These are phyloP conservation scores for Circinella minor DNA, from an alignment of 371 early-diverging fungal genomes.

Conservation along the genomic window DNA sequence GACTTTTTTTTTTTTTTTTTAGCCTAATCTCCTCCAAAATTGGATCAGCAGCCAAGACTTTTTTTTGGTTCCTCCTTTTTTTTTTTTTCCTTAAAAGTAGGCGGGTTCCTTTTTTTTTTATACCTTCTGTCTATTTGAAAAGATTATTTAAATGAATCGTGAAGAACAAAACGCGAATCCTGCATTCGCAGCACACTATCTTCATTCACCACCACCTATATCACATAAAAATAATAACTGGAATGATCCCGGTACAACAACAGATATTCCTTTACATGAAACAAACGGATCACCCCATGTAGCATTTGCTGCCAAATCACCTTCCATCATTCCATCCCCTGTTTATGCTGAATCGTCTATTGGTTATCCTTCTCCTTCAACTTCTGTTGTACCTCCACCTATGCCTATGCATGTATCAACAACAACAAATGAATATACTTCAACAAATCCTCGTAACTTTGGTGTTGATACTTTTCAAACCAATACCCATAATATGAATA, in stretches of 20 bases:
- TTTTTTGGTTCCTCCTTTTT: too few species aligned
- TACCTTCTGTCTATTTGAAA: background rate
- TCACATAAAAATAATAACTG: slow-evolving; percentile 14
- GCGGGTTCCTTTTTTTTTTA: background rate
- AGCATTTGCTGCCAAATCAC: slow-evolving; percentile 27
- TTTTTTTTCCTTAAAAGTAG: too few species aligned
- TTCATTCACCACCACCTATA: slow-evolving; percentile 22
- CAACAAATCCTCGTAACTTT: slow-evolving; percentile 9
- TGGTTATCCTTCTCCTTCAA: slow-evolving; percentile 1
- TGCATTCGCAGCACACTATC: slow-evolving; percentile 15
- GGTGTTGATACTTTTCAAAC: slow-evolving; percentile 16
- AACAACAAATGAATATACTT: background rate
- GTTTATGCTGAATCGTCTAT: slow-evolving; percentile 16
- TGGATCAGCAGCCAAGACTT: too few species aligned
- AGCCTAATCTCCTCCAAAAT: background rate
- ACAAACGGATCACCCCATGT: slow-evolving; percentile 23
- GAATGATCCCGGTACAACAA: slow-evolving; percentile 13
- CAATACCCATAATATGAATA: background rate
- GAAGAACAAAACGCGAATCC: slow-evolving; percentile 3
- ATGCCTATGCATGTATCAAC: slow-evolving; percentile 18
- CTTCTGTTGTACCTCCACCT: slow-evolving; percentile 2
- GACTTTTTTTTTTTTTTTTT: too few species aligned
- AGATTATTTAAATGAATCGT: slow-evolving; percentile 1
- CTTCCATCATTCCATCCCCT: slow-evolving; percentile 26
- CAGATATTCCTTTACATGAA: slow-evolving; percentile 23